Evolutionary conservation across 2,329 filamentous ascomycete genomes (phyloP).

Genomic region (Ceratocystis colombiana): DNA sequence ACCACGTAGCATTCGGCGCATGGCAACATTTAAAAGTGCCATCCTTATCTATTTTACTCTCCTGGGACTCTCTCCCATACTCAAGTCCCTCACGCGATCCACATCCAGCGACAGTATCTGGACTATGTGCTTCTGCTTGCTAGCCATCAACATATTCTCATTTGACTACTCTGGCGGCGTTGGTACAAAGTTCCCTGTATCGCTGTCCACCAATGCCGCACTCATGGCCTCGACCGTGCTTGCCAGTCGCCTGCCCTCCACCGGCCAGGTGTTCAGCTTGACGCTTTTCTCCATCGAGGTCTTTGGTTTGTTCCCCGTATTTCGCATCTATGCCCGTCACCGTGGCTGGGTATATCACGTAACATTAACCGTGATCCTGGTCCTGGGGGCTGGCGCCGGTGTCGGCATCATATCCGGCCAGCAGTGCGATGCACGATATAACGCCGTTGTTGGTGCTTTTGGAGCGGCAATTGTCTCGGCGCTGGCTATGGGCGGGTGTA

Average conservation of each 20-base stretch:
- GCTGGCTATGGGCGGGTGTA: constrained; percentile 81
- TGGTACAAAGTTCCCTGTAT: constrained; percentile 55
- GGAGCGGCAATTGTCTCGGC: constrained; percentile 65
- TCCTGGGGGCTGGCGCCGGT: constrained; percentile 69
- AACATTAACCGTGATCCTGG: constrained; percentile 61
- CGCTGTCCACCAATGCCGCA: constrained; percentile 84
- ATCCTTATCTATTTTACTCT: constrained; percentile 87
- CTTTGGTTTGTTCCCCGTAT: constrained; percentile 95
- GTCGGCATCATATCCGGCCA: constrained; percentile 54
- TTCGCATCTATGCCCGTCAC: constrained; percentile 76
- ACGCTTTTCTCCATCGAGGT: constrained; percentile 96
- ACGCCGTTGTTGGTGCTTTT: constrained; percentile 59
- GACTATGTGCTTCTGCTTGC: constrained; percentile 88
- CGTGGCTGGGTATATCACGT: constrained; percentile 75
- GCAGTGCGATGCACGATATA: constrained; percentile 41
- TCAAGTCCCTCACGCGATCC: constrained; percentile 89
- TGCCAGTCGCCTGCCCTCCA: constrained; percentile 77
- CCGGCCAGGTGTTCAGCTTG: constrained; percentile 86
- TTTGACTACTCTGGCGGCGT: constrained; percentile 82
- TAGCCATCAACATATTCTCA: constrained; percentile 93
- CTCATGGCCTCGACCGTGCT: constrained; percentile 94
- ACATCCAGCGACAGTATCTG: constrained; percentile 93
- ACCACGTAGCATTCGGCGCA: constrained; percentile 41
- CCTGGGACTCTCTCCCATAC: constrained; percentile 82
- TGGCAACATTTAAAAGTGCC: constrained; percentile 84